Conservation (phyloP, 345 rosid species). For the Psidium guajava region DNA sequence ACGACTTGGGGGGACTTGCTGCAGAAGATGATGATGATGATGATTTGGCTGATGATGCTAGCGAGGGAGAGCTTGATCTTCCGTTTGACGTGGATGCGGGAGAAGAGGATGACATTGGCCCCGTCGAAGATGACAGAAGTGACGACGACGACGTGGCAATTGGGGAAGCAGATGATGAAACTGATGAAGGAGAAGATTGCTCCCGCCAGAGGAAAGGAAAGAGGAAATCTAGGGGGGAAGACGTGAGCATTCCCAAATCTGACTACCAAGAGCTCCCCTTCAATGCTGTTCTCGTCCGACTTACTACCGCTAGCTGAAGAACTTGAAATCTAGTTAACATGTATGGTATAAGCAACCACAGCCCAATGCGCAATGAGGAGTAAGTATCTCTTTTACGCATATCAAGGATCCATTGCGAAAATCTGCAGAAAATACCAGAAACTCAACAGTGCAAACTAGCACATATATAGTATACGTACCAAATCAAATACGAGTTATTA, state of each 20-base stretch:
- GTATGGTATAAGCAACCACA: too few species aligned
- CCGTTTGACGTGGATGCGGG: slow-evolving; percentile 32
- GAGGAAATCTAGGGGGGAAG: slow-evolving; percentile 22
- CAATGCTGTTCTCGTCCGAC: too few species aligned
- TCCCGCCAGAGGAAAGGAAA: slow-evolving; percentile 26
- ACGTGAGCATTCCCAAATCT: background rate
- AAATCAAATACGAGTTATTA: too few species aligned
- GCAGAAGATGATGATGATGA: slow-evolving; percentile 75
- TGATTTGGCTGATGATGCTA: slow-evolving; percentile 44
- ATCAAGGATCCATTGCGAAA: too few species aligned
- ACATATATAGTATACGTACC: too few species aligned
- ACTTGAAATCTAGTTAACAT: too few species aligned
- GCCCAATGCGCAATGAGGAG: too few species aligned
- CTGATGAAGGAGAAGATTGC: slow-evolving; percentile 11
- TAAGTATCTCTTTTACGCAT: too few species aligned
- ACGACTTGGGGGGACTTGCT: slow-evolving; percentile 59
- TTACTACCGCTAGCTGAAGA: too few species aligned
- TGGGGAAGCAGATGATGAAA: slow-evolving; percentile 9
- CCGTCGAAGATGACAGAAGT: background rate
- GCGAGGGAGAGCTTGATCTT: slow-evolving; percentile 56
- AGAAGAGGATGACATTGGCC: slow-evolving; percentile 22
- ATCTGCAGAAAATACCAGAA: too few species aligned
- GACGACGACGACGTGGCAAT: background rate
- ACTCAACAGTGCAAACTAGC: too few species aligned
- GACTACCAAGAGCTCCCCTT: too few species aligned